phyloP scores from a whole-genome alignment of 1,284 basidiomycete species.

The Ustilago esculenta region DNA sequence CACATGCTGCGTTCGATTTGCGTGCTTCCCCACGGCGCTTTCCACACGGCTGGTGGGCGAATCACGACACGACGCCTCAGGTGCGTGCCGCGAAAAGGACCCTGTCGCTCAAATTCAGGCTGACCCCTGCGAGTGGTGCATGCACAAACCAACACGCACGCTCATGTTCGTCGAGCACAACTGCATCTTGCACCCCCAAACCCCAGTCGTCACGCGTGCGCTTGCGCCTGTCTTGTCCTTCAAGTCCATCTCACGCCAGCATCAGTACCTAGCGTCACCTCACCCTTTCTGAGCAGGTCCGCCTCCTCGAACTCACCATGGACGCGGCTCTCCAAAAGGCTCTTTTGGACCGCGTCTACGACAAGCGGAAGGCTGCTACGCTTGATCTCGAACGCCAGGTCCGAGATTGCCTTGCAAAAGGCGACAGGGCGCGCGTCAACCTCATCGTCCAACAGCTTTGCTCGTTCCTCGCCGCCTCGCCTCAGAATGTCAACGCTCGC shows the following conservation, averaged over 20 bases:
- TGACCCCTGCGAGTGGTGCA: too few species aligned
- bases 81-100: constrained; percentile 3
- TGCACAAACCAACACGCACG: not conserved
- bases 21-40: too few species aligned
- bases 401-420: constrained; percentile 82
- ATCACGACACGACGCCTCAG: constrained; percentile 1
- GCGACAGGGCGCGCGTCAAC: constrained; percentile 82
- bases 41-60: too few species aligned
- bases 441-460: constrained; percentile 94
- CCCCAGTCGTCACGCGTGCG: too few species aligned
- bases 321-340: constrained; percentile 62
- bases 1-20: too few species aligned
- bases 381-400: constrained; percentile 96
- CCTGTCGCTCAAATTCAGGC: too few species aligned
- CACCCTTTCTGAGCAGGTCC: too few species aligned
- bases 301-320: constrained; percentile 12
- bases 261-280: too few species aligned
- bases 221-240: too few species aligned
- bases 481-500: constrained; percentile 74
- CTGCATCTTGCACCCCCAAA: too few species aligned
- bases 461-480: constrained; percentile 69
- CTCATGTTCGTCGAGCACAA: too few species aligned
- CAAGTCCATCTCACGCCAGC: too few species aligned
- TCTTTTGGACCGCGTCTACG: constrained; percentile 72
- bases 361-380: constrained; percentile 93